Percentiles rank a stretch among this genome's conserved stretches.
Conservation (phyloP, 2,329 filamentous ascomycete genomes). For the Fusarium sp. region DNA sequence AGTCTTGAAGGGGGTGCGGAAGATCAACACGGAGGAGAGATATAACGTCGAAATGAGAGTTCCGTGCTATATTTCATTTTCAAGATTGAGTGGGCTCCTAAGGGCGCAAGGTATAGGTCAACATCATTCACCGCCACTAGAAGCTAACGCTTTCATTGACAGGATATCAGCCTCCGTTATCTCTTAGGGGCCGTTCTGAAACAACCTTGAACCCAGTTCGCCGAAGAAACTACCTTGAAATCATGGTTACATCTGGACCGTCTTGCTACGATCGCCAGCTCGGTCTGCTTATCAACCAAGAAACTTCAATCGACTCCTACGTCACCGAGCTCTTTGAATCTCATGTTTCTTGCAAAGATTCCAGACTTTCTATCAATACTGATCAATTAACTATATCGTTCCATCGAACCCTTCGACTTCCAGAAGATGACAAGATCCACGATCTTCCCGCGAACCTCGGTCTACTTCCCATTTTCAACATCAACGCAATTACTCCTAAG, state of each 20-base stretch:
- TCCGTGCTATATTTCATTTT: neutral
- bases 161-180: neutral
- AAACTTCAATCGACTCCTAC: neutral
- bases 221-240: neutral
- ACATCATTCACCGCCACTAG: neutral
- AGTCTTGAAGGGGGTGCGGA: neutral
- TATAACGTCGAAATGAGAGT: neutral
- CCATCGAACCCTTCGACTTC: conserved; percentile 19
- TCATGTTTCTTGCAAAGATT: neutral
- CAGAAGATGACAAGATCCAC: conserved; percentile 4
- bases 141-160: neutral
- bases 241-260: neutral
- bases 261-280: neutral
- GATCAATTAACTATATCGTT: neutral
- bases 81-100: neutral
- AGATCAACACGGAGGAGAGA: neutral
- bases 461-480: conserved; percentile 14
- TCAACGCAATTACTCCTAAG: conserved; percentile 3
- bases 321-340: neutral
- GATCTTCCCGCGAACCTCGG: conserved; percentile 11
- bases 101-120: neutral
- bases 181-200: neutral
- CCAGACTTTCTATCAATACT: neutral
- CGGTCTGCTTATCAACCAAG: neutral
- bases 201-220: neutral